A percentile compares a stretch with the other conserved stretches of the same genome.
These are phyloP conservation scores for Goffeauzyma gilvescens DNA, from an alignment of 768 basidiomycete genomes.

Conservation along the genomic window DNA sequence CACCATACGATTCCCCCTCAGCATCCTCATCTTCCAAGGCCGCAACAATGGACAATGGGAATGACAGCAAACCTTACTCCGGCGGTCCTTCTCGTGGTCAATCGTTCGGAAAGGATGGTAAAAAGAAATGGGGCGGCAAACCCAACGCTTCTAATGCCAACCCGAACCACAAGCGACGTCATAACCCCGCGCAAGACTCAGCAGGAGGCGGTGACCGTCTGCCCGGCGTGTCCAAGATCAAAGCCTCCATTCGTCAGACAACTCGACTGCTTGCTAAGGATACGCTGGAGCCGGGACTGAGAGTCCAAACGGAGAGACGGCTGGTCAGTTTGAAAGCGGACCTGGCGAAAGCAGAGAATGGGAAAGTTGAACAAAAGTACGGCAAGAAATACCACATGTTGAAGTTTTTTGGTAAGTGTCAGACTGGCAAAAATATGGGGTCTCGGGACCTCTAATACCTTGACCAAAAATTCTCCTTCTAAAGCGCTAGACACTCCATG, in stretches of 20 bases:
- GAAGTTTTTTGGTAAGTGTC: constrained; percentile 70
- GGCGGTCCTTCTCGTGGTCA: too few species aligned
- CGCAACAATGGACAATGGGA: too few species aligned
- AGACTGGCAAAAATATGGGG: too few species aligned
- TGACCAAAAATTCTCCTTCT: too few species aligned
- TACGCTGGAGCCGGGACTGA: constrained; percentile 62
- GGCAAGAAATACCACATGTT: constrained; percentile 64
- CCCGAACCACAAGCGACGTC: background rate
- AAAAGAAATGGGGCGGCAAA: too few species aligned
- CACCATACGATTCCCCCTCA: too few species aligned
- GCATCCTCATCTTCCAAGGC: too few species aligned
- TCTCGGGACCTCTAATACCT: too few species aligned
- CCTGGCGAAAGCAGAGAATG: constrained; percentile 23
- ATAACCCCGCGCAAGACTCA: background rate
- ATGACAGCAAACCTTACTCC: too few species aligned
- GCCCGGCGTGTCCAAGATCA: constrained; percentile 70
- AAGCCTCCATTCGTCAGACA: constrained; percentile 65
- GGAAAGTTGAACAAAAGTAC: constrained; percentile 39
- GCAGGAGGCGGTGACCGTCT: constrained; percentile 11
- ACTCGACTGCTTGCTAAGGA: constrained; percentile 62
- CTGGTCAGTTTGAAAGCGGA: constrained; percentile 49
- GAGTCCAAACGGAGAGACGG: constrained; percentile 61
- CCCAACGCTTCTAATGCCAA: too few species aligned
- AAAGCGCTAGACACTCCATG: too few species aligned
- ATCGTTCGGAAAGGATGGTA: too few species aligned